Conservation (phyloP, 176 grass and related monocot species). For the Alloteropsis semialata region DNA sequence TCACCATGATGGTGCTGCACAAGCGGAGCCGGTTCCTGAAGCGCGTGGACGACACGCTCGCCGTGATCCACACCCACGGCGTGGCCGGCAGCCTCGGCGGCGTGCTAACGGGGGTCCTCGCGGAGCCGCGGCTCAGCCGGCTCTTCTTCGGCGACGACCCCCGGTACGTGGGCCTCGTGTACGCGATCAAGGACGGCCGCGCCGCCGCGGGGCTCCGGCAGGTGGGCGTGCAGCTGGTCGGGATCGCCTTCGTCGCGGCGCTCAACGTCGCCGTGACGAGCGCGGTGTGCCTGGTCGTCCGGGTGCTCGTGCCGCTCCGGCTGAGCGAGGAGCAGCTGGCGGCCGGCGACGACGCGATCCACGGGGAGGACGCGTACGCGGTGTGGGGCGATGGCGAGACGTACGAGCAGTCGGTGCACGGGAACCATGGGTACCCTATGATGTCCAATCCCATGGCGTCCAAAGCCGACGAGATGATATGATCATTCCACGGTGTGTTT, state of each 20-base stretch:
- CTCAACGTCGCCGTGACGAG: conserved; percentile 52
- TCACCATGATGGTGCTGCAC: conserved; percentile 91
- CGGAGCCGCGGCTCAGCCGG: conserved; percentile 53
- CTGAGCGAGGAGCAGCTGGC: conserved; percentile 56
- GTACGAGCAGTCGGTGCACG: conserved; percentile 76
- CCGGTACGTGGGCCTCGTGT: conserved; percentile 61
- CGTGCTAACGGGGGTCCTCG: conserved; percentile 55
- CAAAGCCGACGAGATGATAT: conserved; percentile 41
- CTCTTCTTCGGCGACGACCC: conserved; percentile 83
- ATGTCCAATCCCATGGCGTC: conserved; percentile 30
- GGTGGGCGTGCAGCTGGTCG: conserved; percentile 60
- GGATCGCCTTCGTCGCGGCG: conserved; percentile 55
- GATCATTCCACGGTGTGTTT: background rate
- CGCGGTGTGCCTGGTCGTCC: conserved; percentile 50
- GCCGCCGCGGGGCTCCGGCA: conserved; percentile 52
- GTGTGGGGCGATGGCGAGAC: conserved; percentile 91
- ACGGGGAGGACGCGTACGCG: conserved; percentile 81
- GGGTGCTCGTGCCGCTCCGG: conserved; percentile 53
- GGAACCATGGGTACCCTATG: conserved; percentile 27
- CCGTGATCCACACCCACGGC: conserved; percentile 78
- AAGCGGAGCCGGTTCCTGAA: conserved; percentile 45
- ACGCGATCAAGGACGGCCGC: conserved; percentile 50
- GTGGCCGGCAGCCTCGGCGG: conserved; percentile 69
- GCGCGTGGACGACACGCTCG: conserved; percentile 73
- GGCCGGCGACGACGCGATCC: conserved; percentile 65